These are phyloP conservation scores for Verticillium tricorpus DNA, from an alignment of 2,329 filamentous ascomycete genomes.

Conservation along the genomic window DNA sequence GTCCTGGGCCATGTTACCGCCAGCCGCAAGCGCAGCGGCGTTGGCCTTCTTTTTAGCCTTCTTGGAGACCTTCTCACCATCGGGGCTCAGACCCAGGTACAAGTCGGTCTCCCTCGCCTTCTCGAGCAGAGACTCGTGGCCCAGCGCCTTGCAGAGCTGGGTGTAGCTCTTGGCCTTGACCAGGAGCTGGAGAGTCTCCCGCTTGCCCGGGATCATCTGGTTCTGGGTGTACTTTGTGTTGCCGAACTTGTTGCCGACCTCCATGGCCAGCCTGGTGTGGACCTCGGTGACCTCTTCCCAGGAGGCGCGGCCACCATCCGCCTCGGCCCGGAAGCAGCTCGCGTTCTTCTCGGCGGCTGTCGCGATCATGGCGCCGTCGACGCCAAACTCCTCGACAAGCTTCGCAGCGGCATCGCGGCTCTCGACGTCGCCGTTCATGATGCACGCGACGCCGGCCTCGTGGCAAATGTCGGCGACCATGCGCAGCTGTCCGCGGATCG, in stretches of 20 bases:
- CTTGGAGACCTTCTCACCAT: slow-evolving; percentile 27
- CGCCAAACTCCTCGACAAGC: slow-evolving; percentile 74
- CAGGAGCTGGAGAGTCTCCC: slow-evolving; percentile 56
- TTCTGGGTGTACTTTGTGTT: slow-evolving; percentile 91
- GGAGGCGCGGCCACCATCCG: slow-evolving; percentile 63
- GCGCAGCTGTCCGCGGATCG: slow-evolving; percentile 77
- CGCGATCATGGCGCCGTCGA: slow-evolving; percentile 96
- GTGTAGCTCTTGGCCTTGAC: slow-evolving; percentile 66
- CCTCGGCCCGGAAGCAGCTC: slow-evolving; percentile 71
- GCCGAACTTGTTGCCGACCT: slow-evolving; percentile 78
- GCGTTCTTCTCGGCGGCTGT: slow-evolving; percentile 88
- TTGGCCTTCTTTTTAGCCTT: slow-evolving; percentile 29
- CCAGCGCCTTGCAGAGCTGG: slow-evolving; percentile 62
- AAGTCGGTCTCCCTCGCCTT: slow-evolving; percentile 63
- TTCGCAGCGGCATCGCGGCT: slow-evolving; percentile 65
- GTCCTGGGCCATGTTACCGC: slow-evolving; percentile 37
- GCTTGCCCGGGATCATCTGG: slow-evolving; percentile 81
- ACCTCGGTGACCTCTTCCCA: slow-evolving; percentile 76
- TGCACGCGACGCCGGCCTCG: slow-evolving; percentile 80
- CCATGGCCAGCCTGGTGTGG: slow-evolving; percentile 69
- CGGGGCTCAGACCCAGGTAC: slow-evolving; percentile 53
- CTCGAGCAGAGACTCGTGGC: slow-evolving; percentile 57
- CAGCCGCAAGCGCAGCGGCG: slow-evolving; percentile 38
- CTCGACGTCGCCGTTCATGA: slow-evolving; percentile 93
- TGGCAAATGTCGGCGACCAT: slow-evolving; percentile 81